phyloP scores from a whole-genome alignment of 768 basidiomycete genomes.

The Leccinum imitatum region DNA sequence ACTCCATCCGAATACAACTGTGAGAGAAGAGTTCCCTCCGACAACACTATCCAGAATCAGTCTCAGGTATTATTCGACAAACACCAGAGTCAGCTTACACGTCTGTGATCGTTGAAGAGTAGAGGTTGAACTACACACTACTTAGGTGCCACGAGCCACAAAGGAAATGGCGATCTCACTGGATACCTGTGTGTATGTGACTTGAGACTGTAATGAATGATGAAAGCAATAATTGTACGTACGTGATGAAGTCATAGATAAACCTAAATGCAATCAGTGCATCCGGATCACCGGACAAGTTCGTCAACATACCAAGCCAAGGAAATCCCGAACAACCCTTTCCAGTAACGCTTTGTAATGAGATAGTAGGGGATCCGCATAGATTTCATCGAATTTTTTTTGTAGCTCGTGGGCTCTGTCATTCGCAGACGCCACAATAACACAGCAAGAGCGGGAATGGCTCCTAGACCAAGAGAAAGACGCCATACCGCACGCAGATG shows the following conservation, averaged over 20 bases:
- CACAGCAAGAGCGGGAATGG: conserved; percentile 77
- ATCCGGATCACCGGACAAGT: background rate
- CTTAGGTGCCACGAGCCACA: conserved; percentile 1
- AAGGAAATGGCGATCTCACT: conserved; percentile 39
- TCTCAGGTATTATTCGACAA: background rate
- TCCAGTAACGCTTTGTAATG: conserved; percentile 78
- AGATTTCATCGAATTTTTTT: conserved; percentile 76
- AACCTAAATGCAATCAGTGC: conserved; percentile 44
- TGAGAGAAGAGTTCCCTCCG: conserved; percentile 48
- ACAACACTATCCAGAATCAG: conserved; percentile 48
- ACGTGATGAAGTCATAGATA: conserved; percentile 80
- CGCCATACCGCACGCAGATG: conserved; percentile 90
- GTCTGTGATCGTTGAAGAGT: conserved; percentile 73
- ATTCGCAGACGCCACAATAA: conserved; percentile 85
- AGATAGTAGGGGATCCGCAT: conserved; percentile 74
- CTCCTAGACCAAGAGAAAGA: conserved; percentile 78
- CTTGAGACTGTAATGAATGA: background rate
- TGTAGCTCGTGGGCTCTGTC: conserved; percentile 74
- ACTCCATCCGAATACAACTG: conserved; percentile 78
- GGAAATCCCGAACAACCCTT: conserved; percentile 69
- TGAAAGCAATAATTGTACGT: conserved; percentile 28
- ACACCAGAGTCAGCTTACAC: conserved; percentile 39
- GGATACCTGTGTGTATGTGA: conserved; percentile 48
- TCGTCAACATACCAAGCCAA: conserved; percentile 57
- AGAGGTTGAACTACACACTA: conserved; percentile 66